Conservation (phyloP, 768 basidiomycete species). For the Trametes elegans region DNA sequence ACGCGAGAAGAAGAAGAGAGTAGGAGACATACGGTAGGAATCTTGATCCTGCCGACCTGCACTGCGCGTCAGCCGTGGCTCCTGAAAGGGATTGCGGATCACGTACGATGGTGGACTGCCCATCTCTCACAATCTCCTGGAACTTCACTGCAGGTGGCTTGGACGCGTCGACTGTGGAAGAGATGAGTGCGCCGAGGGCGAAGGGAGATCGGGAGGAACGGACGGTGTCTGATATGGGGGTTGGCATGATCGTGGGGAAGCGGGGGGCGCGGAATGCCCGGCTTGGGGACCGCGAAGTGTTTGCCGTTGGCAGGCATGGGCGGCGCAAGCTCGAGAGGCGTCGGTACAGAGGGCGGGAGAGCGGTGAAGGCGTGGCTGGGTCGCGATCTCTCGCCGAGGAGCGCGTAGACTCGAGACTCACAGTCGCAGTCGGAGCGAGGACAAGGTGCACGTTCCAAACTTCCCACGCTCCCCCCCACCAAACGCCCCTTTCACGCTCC, state of each 20-base stretch:
- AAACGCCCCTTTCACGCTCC: conserved; percentile 19
- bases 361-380: conserved; percentile 13
- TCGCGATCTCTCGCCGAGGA: conserved; percentile 15
- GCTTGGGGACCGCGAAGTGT: conserved; percentile 17
- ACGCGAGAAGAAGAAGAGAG: conserved; percentile 11
- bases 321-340: conserved; percentile 6
- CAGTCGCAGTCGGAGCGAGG: conserved; percentile 21
- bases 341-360: not conserved
- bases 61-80: conserved; percentile 18
- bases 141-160: conserved; percentile 81
- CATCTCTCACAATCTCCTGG: conserved; percentile 86
- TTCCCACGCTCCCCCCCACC: conserved; percentile 6
- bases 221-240: conserved; percentile 29
- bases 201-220: conserved; percentile 16
- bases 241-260: conserved; percentile 24
- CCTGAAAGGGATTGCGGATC: not conserved
- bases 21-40: conserved; percentile 66
- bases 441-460: conserved; percentile 8
- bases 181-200: conserved; percentile 40
- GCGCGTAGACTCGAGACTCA: not conserved
- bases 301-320: conserved; percentile 18
- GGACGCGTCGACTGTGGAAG: conserved; percentile 35
- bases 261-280: conserved; percentile 18
- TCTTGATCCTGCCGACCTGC: conserved; percentile 87
- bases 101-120: conserved; percentile 79